Evolutionary conservation across 1,284 basidiomycete species (phyloP).

Genomic region (Tilletiopsis washingtonensis): DNA sequence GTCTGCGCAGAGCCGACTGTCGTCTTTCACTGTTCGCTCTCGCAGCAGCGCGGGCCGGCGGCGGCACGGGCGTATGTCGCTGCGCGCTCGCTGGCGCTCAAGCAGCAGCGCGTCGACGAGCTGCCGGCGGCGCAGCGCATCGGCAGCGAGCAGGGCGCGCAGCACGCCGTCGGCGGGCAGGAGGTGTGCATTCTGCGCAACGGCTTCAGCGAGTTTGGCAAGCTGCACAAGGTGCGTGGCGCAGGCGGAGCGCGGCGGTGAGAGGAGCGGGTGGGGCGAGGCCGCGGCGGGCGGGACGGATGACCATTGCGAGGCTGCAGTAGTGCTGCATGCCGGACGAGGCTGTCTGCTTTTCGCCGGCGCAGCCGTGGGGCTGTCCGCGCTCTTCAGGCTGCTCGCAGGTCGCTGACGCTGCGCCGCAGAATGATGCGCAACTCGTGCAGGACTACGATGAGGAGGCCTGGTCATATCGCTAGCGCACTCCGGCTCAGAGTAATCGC

Average conservation of each 20-base stretch:
- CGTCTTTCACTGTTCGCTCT: constrained; percentile 48
- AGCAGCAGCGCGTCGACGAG: constrained; percentile 44
- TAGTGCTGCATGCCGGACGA: too few species aligned
- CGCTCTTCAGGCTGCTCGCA: not conserved
- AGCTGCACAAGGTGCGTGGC: constrained; percentile 35
- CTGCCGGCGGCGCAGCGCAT: not conserved
- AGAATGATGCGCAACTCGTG: constrained; percentile 33
- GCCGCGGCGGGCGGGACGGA: too few species aligned
- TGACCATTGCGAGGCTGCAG: too few species aligned
- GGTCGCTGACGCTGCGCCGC: not conserved
- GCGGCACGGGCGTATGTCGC: constrained; percentile 46
- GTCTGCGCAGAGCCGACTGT: constrained; percentile 19
- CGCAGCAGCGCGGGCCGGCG: constrained; percentile 45
- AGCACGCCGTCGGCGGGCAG: constrained; percentile 17
- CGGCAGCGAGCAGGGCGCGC: not conserved
- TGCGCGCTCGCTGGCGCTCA: constrained; percentile 46
- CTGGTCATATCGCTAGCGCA: constrained; percentile 36
- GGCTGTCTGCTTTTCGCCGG: too few species aligned
- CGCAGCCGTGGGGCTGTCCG: not conserved
- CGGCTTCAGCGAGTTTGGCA: constrained; percentile 44
- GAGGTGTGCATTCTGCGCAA: constrained; percentile 45
- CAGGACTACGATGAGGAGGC: constrained; percentile 40
- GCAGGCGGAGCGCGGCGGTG: not conserved
- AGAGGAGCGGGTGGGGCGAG: too few species aligned
- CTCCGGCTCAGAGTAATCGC: too few species aligned